A percentile compares a stretch with the other conserved stretches of the same genome.
These are phyloP conservation scores for Anisodus acutangulus DNA, from an alignment of 257 asterid species.

Conservation along the genomic window DNA sequence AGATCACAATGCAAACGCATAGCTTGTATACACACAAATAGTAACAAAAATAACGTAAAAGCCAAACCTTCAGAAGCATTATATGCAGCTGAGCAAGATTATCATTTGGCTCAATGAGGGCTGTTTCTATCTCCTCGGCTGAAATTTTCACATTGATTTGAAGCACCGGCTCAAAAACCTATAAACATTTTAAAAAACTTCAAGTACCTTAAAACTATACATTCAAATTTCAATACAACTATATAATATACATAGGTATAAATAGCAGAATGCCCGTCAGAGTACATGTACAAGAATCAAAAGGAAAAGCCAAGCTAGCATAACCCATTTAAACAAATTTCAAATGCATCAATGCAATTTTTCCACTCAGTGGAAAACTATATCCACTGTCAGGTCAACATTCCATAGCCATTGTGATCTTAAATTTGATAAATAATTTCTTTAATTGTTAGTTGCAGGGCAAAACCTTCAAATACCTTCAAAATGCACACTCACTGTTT, in stretches of 20 bases:
- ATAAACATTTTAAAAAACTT: constrained; percentile 25
- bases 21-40: constrained; percentile 6
- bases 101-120: constrained; percentile 67
- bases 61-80: constrained; percentile 69
- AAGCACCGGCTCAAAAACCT: constrained; percentile 81
- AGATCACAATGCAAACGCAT: neutral
- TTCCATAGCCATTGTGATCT: neutral
- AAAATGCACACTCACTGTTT: neutral
- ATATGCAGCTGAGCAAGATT: constrained; percentile 76
- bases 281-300: neutral
- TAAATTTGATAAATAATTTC: neutral
- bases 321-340: neutral
- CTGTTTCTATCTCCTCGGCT: constrained; percentile 88
- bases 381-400: neutral
- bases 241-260: constrained; percentile 5
- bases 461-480: constrained; percentile 18
- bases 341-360: neutral
- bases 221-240: neutral
- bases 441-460: neutral
- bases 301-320: neutral
- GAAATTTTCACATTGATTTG: constrained; percentile 58
- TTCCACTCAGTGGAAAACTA: neutral
- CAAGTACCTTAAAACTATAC: constrained; percentile 10
- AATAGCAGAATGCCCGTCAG: neutral
- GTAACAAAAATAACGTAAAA: neutral